Base-by-base conservation (phyloP, 495 filamentous ascomycete species). In the Xeromyces bisporus region DNA sequence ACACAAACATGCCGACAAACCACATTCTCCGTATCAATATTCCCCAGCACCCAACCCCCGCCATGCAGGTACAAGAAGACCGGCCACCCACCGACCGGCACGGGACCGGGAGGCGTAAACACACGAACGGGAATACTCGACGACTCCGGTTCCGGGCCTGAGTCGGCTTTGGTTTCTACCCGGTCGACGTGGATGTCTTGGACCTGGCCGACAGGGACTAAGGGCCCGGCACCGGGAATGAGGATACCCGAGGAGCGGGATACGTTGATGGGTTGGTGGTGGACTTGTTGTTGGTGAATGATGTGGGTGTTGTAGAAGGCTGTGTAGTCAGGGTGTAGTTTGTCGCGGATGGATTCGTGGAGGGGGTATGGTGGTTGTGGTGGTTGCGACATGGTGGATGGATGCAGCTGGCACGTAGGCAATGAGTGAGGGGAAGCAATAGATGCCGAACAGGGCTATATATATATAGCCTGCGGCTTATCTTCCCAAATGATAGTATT, bases 21-120 rank as follows among this genome's bases (percentile, higher is more conserved):
- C 14, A 58, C 55, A 31, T 71, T 73, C 47, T 71, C 67, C 1
- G 68, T 71, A 26, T 71, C 56, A 24, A 73, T 69, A 24, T 63
- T 67, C 0, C 68, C 68, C 26, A 73, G 35, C 7, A 73, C 68
- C 68, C 68, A 73, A 7, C 68, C 68, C 2, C 67, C 68, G 9
- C 69, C 69, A 35, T 73, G 69, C 40, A 66, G 64, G 38, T 69
- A 73, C 2, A 73, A 33, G 48, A 67, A 58, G 13, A 66, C 58
- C 2, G 67, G 64, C 66, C 66, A 73, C 34, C 69, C 69, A 1
- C 35, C 40, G 4, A 42, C 42, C 0, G 69, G 66, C 6, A 25
- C 42, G 8, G 52, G 35, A 1, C 60, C 58, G 5, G 44, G 44
- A 0, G 67, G 67, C 2, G 60, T 68, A 36, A 71, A 71, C 13